Conservation (phyloP, 768 basidiomycete genomes). For the Leccinum disarticulatum region DNA sequence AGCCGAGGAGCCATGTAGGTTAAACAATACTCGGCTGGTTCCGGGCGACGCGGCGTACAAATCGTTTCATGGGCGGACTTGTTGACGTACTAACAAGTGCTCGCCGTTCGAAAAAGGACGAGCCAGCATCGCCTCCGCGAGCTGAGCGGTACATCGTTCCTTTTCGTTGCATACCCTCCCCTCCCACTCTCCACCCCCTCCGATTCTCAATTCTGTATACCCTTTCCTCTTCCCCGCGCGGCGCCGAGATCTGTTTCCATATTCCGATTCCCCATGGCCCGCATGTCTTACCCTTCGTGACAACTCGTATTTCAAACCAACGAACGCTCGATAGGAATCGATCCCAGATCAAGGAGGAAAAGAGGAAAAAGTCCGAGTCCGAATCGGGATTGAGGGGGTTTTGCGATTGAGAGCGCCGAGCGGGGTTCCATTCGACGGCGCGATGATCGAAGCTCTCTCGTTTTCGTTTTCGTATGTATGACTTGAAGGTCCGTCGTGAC, state of each 20-base stretch:
- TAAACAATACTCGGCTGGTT: not conserved
- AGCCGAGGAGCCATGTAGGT: not conserved
- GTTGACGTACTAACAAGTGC: not conserved
- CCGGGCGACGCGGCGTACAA: not conserved
- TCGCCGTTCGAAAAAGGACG: not conserved
- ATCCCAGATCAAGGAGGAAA: not conserved
- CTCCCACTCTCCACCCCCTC: not conserved
- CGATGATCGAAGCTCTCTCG: not conserved
- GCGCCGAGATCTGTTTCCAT: not conserved
- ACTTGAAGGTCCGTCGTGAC: not conserved
- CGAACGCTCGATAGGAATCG: not conserved
- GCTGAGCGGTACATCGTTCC: not conserved
- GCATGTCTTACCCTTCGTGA: not conserved
- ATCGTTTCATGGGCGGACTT: not conserved
- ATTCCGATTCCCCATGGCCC: not conserved
- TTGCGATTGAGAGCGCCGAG: slow-evolving; percentile 10
- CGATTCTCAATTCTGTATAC: not conserved
- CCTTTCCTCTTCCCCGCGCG: not conserved
- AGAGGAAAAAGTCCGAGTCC: not conserved
- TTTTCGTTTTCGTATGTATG: not conserved
- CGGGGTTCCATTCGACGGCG: not conserved
- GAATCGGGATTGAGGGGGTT: slow-evolving; percentile 7
- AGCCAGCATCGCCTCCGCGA: not conserved
- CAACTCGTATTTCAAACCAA: not conserved
- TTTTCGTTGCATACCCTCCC: not conserved